phyloP scores from a whole-genome alignment of 2,329 filamentous ascomycete genomes.

The Fusarium liriodendri region DNA sequence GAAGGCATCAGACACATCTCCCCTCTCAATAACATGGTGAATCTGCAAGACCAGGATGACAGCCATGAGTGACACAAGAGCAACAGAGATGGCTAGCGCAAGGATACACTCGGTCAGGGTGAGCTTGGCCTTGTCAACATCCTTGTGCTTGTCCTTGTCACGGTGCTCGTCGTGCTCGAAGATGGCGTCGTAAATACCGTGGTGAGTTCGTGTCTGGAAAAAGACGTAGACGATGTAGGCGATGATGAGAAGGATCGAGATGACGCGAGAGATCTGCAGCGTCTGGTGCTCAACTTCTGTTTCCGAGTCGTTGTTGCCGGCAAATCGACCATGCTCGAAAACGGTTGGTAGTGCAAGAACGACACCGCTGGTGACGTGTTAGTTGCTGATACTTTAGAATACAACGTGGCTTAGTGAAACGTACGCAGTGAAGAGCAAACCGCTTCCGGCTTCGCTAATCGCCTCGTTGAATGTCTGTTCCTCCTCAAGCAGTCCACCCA shows the following conservation, averaged over 20 bases:
- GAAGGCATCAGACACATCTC: conserved; percentile 62
- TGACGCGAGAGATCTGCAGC: conserved; percentile 75
- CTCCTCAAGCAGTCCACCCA: conserved; percentile 75
- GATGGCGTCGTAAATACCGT: conserved; percentile 80
- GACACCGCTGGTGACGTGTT: conserved; percentile 47
- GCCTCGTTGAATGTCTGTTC: conserved; percentile 79
- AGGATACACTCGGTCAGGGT: conserved; percentile 79
- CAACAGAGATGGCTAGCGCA: conserved; percentile 71
- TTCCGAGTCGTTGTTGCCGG: conserved; percentile 31
- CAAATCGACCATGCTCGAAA: conserved; percentile 62
- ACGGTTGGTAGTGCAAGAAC: conserved; percentile 61
- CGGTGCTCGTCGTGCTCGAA: conserved; percentile 77
- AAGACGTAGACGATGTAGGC: conserved; percentile 75
- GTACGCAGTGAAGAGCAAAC: conserved; percentile 80
- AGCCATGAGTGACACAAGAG: conserved; percentile 79
- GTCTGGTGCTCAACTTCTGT: conserved; percentile 62
- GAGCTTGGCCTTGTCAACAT: conserved; percentile 72
- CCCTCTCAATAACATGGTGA: conserved; percentile 62
- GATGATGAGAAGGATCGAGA: conserved; percentile 76
- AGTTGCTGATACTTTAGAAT: conserved; percentile 44
- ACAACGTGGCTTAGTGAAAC: conserved; percentile 50
- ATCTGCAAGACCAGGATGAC: conserved; percentile 81
- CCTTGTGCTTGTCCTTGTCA: conserved; percentile 72
- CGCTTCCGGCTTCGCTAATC: conserved; percentile 82
- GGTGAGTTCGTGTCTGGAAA: conserved; percentile 82